phyloP scores from a whole-genome alignment of 495 filamentous ascomycete species.

The Podospora bellae-mahoneyi region DNA sequence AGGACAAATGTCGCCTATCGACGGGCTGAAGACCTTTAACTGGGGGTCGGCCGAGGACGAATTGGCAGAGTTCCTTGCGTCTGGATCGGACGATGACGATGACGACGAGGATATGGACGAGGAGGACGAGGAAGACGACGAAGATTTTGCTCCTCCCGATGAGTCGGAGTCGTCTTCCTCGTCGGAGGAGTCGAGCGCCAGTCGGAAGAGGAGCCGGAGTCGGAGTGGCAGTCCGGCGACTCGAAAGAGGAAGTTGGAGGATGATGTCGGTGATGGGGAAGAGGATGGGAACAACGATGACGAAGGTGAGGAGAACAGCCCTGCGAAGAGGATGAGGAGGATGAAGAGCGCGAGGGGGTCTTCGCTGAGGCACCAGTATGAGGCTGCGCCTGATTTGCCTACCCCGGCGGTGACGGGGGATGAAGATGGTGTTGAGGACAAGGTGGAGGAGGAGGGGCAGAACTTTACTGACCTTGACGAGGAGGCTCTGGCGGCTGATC shows the following conservation, averaged over 20 bases:
- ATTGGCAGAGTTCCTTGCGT: conserved; percentile 68
- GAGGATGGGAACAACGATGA: conserved; percentile 10
- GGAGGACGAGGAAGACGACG: conserved; percentile 33
- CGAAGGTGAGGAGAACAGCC: neutral
- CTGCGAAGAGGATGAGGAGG: conserved; percentile 28
- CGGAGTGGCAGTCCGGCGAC: neutral
- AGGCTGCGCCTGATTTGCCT: conserved; percentile 36
- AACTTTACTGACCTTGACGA: conserved; percentile 53
- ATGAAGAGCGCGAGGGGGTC: conserved; percentile 21
- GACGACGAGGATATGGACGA: conserved; percentile 34
- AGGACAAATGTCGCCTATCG: conserved; percentile 51
- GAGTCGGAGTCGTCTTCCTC: neutral
- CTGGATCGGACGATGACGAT: conserved; percentile 54
- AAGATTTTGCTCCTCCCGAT: conserved; percentile 23
- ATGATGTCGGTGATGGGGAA: conserved; percentile 33
- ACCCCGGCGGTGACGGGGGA: conserved; percentile 50
- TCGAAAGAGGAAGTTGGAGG: conserved; percentile 31
- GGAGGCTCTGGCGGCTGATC: conserved; percentile 63
- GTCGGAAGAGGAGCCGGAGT: neutral
- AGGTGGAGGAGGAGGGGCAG: conserved; percentile 26
- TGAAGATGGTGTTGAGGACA: conserved; percentile 34
- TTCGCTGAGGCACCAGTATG: conserved; percentile 29
- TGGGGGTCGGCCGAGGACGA: conserved; percentile 68
- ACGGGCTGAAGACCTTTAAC: conserved; percentile 52
- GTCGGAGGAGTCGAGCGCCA: neutral